These are phyloP conservation scores for Sphagnurus paluster DNA, from an alignment of 1,284 basidiomycete genomes.

Conservation along the genomic window DNA sequence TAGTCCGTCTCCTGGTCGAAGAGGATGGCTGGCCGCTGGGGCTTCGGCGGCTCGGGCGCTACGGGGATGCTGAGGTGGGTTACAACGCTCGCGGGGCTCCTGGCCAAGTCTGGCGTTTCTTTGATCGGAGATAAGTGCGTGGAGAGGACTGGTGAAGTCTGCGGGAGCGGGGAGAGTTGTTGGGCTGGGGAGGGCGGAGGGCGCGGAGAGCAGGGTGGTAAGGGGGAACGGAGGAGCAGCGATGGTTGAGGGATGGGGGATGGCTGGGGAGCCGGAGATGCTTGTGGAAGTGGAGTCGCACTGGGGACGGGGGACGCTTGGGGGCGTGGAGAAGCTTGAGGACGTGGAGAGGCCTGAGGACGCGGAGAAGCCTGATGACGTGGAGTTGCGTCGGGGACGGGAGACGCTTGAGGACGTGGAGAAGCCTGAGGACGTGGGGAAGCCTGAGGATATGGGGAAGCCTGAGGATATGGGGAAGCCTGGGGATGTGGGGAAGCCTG, in stretches of 20 bases:
- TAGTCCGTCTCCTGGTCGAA: constrained; percentile 34
- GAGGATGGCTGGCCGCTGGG: constrained; percentile 13
- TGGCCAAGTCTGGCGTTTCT: no score
- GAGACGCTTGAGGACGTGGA: no score
- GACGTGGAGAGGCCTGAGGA: no score
- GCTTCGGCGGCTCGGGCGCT: not conserved
- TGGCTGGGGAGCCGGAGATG: not conserved
- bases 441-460: not conserved
- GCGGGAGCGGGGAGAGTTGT: not conserved
- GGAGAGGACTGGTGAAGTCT: no score
- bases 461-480: not conserved
- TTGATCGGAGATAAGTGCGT: no score
- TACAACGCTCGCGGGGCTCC: no score
- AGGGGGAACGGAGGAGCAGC: not conserved
- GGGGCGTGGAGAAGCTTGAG: not conserved
- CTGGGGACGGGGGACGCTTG: no score
- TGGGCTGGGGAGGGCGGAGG: not conserved
- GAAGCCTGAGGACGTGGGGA: not conserved
- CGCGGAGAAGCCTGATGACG: not conserved
- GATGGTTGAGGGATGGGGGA: not conserved
- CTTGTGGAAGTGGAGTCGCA: no score
- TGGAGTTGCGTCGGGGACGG: no score
- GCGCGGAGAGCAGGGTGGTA: not conserved
- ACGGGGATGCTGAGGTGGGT: not conserved
- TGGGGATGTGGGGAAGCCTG: not conserved